Evolutionary conservation across 2,329 filamentous ascomycete genomes (phyloP), one percentile per base, ranked within the genome.

Genomic region (Penicillium vulpinum): DNA sequence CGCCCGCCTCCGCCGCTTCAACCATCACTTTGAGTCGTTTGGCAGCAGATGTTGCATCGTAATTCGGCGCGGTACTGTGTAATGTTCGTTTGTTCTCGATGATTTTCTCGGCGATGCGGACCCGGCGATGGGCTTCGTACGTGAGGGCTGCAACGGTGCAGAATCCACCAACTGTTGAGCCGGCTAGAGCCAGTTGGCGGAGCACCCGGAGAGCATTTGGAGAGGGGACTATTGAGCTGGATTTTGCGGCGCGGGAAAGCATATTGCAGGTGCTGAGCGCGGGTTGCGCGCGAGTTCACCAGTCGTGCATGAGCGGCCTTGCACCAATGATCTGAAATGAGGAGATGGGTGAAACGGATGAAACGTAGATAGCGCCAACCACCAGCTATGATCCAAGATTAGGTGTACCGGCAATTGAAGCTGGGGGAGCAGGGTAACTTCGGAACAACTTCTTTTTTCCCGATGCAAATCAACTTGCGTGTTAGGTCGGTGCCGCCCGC

Each of bases 71-170:
- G 31, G 74, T 74, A 35, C 74, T 70, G 51, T 75, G 75, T 9
- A 78, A 55, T 40, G 69, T 72, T 46, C 75, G 70, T 63, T 79
- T 79, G 51, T 75, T 78, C 60, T 78, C 73, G 57, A 79, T 66
- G 35, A 78, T 74, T 56, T 71, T 70, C 62, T 78, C 75, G 36
- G 75, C 77, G 24, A 77, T 57, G 24, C 65, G 67, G 53, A 78
- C 70, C 55, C 73, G 69, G 39, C 75, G 73, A 54, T 76, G 72
- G 15, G 73, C 68, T 60, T 79, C 75, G 64, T 78, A 78, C 21
- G 74, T 74, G 29, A 79, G 65, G 13, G 70, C 73, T 44, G 73
- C 74, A 45, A 77, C 67, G 3, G 74, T 71, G 54, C 75, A 78
- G 44, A 74, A 70, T 36, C 76, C 70, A 9, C 76, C 74, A 24